Percentiles rank a stretch among this genome's conserved stretches.
Evolutionary conservation across 805 yeast genomes (phyloP).

Genomic region (Cephaloascus fragrans): DNA sequence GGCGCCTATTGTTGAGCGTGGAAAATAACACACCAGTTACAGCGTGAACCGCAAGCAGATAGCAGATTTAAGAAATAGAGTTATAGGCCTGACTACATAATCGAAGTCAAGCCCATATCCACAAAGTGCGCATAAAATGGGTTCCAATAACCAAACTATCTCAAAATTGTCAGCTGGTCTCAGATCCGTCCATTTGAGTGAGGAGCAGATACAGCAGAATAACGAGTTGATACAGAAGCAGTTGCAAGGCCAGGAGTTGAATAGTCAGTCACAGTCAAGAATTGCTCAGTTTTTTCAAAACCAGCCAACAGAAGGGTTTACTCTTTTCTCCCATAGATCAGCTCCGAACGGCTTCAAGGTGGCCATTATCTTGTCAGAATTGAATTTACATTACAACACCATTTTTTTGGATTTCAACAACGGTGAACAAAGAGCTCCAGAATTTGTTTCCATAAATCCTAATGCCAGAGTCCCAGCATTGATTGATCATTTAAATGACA

Average conservation of each 20-base stretch:
- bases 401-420: slow-evolving; percentile 76
- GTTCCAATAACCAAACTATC: slow-evolving; percentile 14
- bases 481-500: slow-evolving; percentile 77
- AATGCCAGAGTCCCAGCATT: slow-evolving; percentile 94
- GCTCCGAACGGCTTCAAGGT: slow-evolving; percentile 97
- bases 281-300: slow-evolving; percentile 64
- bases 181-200: slow-evolving; percentile 29
- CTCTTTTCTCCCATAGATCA: slow-evolving; percentile 72
- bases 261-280: slow-evolving; percentile 40
- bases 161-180: slow-evolving; percentile 37
- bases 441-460: slow-evolving; percentile 88
- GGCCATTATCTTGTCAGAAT: slow-evolving; percentile 79
- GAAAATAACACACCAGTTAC: too few relatives aligned
- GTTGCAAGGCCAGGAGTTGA: slow-evolving; percentile 30
- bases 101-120: too few relatives aligned
- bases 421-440: slow-evolving; percentile 91
- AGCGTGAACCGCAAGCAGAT: too few relatives aligned
- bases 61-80: too few relatives aligned
- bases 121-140: too few relatives aligned
- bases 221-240: slow-evolving; percentile 28
- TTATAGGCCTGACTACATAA: too few relatives aligned
- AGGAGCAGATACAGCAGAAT: slow-evolving; percentile 22
- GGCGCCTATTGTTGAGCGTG: too few relatives aligned
- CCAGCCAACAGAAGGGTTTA: slow-evolving; percentile 74
- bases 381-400: slow-evolving; percentile 70